Evolutionary conservation across 768 basidiomycete species (phyloP).

Genomic region (Leccinum pellstonianum): DNA sequence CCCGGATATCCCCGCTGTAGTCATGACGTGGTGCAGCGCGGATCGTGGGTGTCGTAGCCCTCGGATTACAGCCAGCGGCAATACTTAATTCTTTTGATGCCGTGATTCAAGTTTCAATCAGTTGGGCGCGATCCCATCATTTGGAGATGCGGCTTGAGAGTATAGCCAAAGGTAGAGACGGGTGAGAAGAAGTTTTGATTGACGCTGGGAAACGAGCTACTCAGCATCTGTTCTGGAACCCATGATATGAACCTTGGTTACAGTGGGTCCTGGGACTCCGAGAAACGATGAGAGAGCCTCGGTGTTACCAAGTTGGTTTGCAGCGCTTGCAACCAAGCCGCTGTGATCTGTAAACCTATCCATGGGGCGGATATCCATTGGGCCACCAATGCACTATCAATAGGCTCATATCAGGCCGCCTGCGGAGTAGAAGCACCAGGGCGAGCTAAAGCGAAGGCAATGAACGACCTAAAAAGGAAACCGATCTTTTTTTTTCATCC

Average conservation of each 20-base stretch:
- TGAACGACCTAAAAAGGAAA: constrained; percentile 2
- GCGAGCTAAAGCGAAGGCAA: background rate
- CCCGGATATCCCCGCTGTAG: constrained; percentile 4
- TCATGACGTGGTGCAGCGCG: constrained; percentile 9
- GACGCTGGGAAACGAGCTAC: constrained; percentile 1
- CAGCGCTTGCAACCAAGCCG: background rate
- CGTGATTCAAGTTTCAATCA: constrained; percentile 13
- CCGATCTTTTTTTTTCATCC: background rate
- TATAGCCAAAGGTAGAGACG: constrained; percentile 1
- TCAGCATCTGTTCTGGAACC: background rate
- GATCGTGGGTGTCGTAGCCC: constrained; percentile 8
- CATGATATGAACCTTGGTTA: background rate
- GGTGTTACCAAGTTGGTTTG: background rate
- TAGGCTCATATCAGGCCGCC: background rate
- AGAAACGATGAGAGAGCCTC: background rate
- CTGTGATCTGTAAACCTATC: background rate
- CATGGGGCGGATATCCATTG: background rate
- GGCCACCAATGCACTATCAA: background rate
- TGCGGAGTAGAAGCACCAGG: background rate
- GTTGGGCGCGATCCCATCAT: constrained; percentile 17
- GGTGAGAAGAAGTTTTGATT: constrained; percentile 3
- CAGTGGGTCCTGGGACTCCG: background rate
- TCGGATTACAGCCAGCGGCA: constrained; percentile 2
- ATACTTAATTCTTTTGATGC: constrained; percentile 3
- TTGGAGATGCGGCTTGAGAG: background rate